These are phyloP conservation scores for Hirsutella minnesotensis DNA, from an alignment of 2,329 filamentous ascomycete species.

Conservation along the genomic window DNA sequence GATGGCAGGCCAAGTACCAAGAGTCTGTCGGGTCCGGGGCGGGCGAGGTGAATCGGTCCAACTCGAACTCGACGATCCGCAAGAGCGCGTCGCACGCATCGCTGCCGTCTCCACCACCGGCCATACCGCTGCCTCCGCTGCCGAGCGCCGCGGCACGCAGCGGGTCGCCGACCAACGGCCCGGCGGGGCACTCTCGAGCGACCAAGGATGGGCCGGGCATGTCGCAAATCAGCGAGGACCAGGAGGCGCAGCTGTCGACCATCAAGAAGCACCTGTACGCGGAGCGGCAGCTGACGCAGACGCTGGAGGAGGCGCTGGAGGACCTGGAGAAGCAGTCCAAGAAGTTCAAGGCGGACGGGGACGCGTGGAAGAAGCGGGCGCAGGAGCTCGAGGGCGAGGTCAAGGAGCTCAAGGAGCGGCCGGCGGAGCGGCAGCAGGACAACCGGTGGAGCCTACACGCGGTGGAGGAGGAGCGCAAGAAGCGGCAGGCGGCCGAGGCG, in stretches of 20 bases:
- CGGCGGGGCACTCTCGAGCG: conserved; percentile 45
- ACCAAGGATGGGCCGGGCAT: conserved; percentile 63
- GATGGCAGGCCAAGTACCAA: conserved; percentile 45
- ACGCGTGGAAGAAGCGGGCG: conserved; percentile 82
- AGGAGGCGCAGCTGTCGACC: conserved; percentile 85
- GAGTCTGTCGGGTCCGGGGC: conserved; percentile 27
- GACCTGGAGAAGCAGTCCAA: conserved; percentile 88
- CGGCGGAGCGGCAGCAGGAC: conserved; percentile 37
- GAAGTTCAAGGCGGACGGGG: conserved; percentile 82
- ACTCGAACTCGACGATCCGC: conserved; percentile 60
- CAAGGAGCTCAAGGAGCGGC: conserved; percentile 47
- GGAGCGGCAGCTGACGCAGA: conserved; percentile 91
- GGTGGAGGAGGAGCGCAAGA: conserved; percentile 92
- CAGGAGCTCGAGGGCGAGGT: conserved; percentile 61
- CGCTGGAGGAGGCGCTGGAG: conserved; percentile 87
- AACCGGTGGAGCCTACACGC: conserved; percentile 66
- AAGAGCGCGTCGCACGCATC: conserved; percentile 77
- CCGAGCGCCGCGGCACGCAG: conserved; percentile 46
- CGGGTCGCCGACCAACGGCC: conserved; percentile 29
- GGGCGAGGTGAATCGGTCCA: conserved; percentile 40
- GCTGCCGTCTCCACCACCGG: conserved; percentile 84
- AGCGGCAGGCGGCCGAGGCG: conserved; percentile 79
- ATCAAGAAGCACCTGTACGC: conserved; percentile 95
- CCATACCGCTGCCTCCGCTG: conserved; percentile 88
- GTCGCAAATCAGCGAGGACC: conserved; percentile 80